These are phyloP conservation scores for Mesembryanthemum crystallinum DNA, from an alignment of 148 eudicot species.

Conservation along the genomic window DNA sequence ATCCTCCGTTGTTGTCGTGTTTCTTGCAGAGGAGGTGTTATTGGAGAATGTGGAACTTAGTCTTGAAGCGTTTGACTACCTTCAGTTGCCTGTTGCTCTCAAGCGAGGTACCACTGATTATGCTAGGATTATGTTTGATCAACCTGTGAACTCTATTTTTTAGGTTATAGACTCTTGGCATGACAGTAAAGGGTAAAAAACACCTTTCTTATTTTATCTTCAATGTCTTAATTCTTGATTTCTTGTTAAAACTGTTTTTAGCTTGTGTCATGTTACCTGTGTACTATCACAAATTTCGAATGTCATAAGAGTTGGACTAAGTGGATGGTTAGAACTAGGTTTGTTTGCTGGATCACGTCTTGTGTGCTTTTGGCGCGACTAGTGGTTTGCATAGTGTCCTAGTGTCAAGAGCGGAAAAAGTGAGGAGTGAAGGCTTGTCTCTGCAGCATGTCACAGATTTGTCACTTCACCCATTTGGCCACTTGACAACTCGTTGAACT, in stretches of 20 bases:
- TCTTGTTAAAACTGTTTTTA: background rate
- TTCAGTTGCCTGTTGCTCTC: slow-evolving; percentile 86
- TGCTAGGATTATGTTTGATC: background rate
- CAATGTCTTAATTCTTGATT: background rate
- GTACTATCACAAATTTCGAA: background rate
- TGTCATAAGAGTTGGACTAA: background rate
- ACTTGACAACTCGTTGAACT: background rate
- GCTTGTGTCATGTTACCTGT: background rate
- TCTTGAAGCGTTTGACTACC: slow-evolving; percentile 93
- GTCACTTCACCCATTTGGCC: background rate
- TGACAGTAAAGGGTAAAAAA: no score
- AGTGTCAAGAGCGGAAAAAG: background rate
- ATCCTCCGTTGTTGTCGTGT: background rate
- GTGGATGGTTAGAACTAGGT: background rate
- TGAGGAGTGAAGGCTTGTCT: background rate
- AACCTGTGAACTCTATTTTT: no score
- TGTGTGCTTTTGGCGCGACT: background rate
- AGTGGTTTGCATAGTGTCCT: background rate
- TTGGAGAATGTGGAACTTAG: slow-evolving; percentile 88
- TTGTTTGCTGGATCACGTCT: background rate
- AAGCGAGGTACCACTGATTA: slow-evolving; percentile 58
- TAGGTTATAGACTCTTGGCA: no score
- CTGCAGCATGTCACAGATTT: background rate
- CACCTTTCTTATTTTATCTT: background rate
- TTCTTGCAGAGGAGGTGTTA: slow-evolving; percentile 75